Evolutionary conservation across 2,329 filamentous ascomycete species (phyloP), one percentile per base, ranked within the genome.

Genomic region (Apiospora pterosperma): DNA sequence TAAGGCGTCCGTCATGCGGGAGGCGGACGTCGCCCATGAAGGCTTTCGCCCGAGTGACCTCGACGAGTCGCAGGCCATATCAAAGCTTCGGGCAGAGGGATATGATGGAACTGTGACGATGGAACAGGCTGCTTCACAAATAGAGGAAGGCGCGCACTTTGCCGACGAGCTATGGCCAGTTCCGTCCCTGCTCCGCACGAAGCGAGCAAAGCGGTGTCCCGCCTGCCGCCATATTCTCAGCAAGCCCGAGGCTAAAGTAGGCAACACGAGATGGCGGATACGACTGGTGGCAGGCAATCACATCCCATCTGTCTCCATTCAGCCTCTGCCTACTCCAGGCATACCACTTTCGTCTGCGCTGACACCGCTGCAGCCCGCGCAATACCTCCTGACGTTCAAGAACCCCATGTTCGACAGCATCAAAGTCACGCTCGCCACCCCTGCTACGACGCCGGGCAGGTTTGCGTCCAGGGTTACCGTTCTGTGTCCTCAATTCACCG

Each of bases 331-430:
- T 0, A 63, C 65, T 0, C n/a, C 68, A 73, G 64, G 23, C 63
- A 60, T 31, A 36, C 44, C 64, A 34, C 65, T 66, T 28, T 59
- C 66, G 4, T 66, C 72, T n/a, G 62, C 67, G 10, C 76, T 88
- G 42, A 83, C 84, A 64, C 89, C 90, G 1, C 80, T 90, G 7
- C 73, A 72, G 42, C 86, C 86, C 1, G 82, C 88, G 25, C 94
- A 97, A 75, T 96, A 93, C 77, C 84, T 98, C 44, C 84, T 99
- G 48, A 97, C 94, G 0, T 88, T 99, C 71, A 92, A 90, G 74
- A 99, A 99, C 73, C 94, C 96, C 28, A 89, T 98, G 68, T 99
- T 97, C 78, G 96, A 99, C 70, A 86, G 88, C 25, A 90, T 99
- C 69, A 91, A 90, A 65, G 90, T 99, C 64, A 95, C 91, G 0